Base-by-base conservation (phyloP, 75 land plant species). In the Pinus tabuliformis region DNA sequence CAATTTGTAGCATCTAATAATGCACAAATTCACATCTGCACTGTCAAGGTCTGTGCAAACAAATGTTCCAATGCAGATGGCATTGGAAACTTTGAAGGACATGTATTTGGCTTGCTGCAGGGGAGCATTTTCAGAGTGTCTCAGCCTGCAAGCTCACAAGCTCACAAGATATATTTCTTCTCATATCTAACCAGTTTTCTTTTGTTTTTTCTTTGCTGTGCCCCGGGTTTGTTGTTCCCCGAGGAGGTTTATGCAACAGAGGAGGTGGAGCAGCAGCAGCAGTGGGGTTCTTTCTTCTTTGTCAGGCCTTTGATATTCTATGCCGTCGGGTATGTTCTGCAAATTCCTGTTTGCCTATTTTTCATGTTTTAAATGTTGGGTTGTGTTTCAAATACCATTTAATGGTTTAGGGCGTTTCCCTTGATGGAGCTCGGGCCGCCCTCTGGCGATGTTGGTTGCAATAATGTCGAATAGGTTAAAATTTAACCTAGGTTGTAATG, bases 321-420 rank as follows among this genome's bases (percentile, higher is more conserved):
- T 68, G 52, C 49, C 71, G 71, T 68, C 71, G 21, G 71, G 71
- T 68, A 68, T 12, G 20, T 13, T 68, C 6, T 20, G 42, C 20
- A 4, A 42, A 11, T 42, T 20, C 8, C 0, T 68, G 36, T 6
- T 18, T 39, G 7, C 16, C 12, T 3, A 42, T n/a, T 20, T 13
- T 0, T 42, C 6, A 7, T 8, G 7, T 68, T 3, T 36, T 0
- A 17, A 12, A 11, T 3, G n/a, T 20, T 36, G 13, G 15, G 37
- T 45, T 39, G n/a, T 39, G 0, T 9, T 37, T 42, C 22, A 37
- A 6, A 6, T 5, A 11, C 4, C 3, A 8, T n/a, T 68, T 68
- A 20, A 39, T 42, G 71, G 20, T 42, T 20, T 37, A 9, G 22
- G 22, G 49, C 22, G 2, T 39, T 42, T 3, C 33, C 17, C 18